Percentiles rank a stretch among this genome's conserved stretches.
Conservation (phyloP, 768 basidiomycete species). For the Kwoniella pini region DNA sequence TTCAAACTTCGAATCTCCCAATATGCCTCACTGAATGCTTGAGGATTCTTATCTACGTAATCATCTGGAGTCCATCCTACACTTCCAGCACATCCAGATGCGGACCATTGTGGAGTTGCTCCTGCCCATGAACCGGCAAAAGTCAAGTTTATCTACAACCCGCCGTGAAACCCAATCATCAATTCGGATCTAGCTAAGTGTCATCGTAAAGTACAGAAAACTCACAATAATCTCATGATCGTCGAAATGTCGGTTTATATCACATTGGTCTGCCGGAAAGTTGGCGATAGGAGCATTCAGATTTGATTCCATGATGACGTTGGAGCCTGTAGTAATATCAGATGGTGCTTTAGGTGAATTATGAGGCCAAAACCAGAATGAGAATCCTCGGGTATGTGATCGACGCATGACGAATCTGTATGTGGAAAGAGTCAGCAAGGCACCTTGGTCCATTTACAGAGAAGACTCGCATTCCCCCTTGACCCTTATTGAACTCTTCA, state of each 20-base stretch:
- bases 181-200: too few relatives aligned
- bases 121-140: constrained; percentile 17
- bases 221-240: constrained; percentile 20
- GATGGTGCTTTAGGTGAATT: background rate
- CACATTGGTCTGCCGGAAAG: constrained; percentile 10
- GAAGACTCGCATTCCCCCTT: constrained; percentile 14
- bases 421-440: background rate
- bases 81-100: constrained; percentile 3
- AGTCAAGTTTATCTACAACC: constrained; percentile 19
- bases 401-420: constrained; percentile 20
- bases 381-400: constrained; percentile 11
- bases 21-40: constrained; percentile 12
- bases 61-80: constrained; percentile 6
- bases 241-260: constrained; percentile 14
- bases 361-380: constrained; percentile 18
- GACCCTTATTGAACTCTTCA: constrained; percentile 9
- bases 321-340: background rate
- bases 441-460: background rate
- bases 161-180: background rate
- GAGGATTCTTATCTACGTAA: constrained; percentile 15
- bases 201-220: background rate
- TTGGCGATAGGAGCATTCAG: constrained; percentile 10
- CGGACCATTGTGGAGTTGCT: constrained; percentile 1
- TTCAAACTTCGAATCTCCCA: constrained; percentile 18
- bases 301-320: constrained; percentile 4